A percentile compares a stretch with the other conserved stretches of the same genome.
phyloP scores from a whole-genome alignment of 2,329 filamentous ascomycete genomes.

The Fusarium sp. region DNA sequence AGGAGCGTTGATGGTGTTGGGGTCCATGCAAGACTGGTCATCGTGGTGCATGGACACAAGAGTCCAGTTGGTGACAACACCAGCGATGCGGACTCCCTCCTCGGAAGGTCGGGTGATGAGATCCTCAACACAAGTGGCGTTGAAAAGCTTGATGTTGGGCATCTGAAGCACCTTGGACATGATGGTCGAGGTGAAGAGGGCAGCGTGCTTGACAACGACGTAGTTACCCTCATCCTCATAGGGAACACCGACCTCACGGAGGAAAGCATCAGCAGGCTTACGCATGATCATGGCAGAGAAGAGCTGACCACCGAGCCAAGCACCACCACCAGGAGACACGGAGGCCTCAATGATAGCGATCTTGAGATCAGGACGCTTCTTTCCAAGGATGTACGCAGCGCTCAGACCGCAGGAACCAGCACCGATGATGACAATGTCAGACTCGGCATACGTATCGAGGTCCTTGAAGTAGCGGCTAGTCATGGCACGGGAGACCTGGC shows the following conservation, averaged over 20 bases:
- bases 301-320: constrained; percentile 93
- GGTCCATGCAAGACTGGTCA: constrained; percentile 95
- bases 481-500: constrained; percentile 93
- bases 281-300: constrained; percentile 97
- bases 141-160: constrained; percentile 96
- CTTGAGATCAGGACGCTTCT: constrained; percentile 86
- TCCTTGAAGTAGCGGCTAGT: constrained; percentile 92
- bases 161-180: constrained; percentile 84
- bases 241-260: constrained; percentile 82
- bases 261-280: constrained; percentile 88
- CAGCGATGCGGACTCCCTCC: constrained; percentile 75
- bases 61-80: constrained; percentile 97
- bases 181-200: constrained; percentile 89
- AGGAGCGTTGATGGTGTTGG: constrained; percentile 95
- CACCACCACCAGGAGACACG: constrained; percentile 87
- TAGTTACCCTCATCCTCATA: constrained; percentile 91
- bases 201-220: constrained; percentile 94
- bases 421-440: constrained; percentile 92
- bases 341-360: constrained; percentile 92
- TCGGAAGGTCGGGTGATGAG: constrained; percentile 80
- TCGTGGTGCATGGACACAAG: constrained; percentile 88
- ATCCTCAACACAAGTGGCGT: constrained; percentile 92
- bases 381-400: constrained; percentile 85
- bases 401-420: constrained; percentile 90
- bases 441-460: constrained; percentile 89